Evolutionary conservation across 2,329 filamentous ascomycete species (phyloP).

Genomic region (Colletotrichum sidae): DNA sequence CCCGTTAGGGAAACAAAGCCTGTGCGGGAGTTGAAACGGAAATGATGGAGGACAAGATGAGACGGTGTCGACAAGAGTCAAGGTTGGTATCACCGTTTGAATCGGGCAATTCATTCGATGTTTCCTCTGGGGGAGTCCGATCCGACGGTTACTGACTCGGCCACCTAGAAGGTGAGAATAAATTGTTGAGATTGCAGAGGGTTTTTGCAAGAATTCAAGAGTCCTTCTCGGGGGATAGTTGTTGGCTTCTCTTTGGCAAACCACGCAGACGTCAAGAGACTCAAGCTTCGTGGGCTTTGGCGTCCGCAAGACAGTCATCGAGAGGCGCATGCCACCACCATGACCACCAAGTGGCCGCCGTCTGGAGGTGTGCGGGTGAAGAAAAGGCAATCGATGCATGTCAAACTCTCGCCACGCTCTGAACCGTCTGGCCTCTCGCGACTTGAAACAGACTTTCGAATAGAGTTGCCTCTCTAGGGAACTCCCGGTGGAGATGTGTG

Average conservation of each 20-base stretch:
- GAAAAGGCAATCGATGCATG: not conserved
- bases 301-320: not conserved
- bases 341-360: not conserved
- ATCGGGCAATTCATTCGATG: conserved; percentile 28
- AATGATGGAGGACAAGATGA: conserved; percentile 23
- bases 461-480: conserved; percentile 12
- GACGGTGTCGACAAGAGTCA: conserved; percentile 18
- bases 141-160: conserved; percentile 13
- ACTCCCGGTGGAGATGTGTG: not conserved
- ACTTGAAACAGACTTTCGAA: conserved; percentile 21
- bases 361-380: not conserved
- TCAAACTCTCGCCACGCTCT: not conserved
- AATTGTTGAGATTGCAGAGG: too few relatives aligned
- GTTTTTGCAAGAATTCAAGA: too few relatives aligned
- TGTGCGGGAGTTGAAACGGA: conserved; percentile 30
- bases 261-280: too few relatives aligned
- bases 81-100: conserved; percentile 22
- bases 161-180: not conserved
- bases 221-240: too few relatives aligned
- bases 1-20: conserved; percentile 21
- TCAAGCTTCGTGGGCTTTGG: too few relatives aligned
- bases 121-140: conserved; percentile 13
- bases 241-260: too few relatives aligned
- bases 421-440: conserved; percentile 17
- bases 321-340: not conserved